Evolutionary conservation across 164 flowering plant genomes (phyloP).

Genomic region (Platanus orientalis): DNA sequence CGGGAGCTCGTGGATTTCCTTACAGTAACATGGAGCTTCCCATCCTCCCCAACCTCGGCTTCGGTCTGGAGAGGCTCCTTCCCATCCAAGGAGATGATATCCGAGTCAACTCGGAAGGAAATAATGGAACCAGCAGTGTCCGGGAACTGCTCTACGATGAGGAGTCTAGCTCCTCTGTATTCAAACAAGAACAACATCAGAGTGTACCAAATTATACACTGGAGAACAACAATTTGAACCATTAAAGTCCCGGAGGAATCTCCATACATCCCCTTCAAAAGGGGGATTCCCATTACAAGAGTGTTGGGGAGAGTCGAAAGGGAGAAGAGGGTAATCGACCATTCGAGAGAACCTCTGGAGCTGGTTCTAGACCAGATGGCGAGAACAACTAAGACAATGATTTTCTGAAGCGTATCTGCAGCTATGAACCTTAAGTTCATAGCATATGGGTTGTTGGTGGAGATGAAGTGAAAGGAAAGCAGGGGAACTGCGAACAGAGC

Average conservation of each 20-base stretch:
- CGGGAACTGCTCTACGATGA: slow-evolving; percentile 84
- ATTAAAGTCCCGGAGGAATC: slow-evolving; percentile 52
- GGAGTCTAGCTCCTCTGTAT: slow-evolving; percentile 68
- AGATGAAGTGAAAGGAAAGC: slow-evolving; percentile 90
- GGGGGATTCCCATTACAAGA: slow-evolving; percentile 92
- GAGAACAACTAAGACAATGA: slow-evolving; percentile 46
- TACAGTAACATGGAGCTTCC: slow-evolving; percentile 78
- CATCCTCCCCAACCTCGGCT: slow-evolving; percentile 81
- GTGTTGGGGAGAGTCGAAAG: slow-evolving; percentile 88
- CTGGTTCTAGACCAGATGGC: slow-evolving; percentile 56
- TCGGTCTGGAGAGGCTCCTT: slow-evolving; percentile 74
- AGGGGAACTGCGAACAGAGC: slow-evolving; percentile 88
- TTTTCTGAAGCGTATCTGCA: too few species aligned
- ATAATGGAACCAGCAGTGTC: slow-evolving; percentile 80
- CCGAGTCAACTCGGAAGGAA: slow-evolving; percentile 78
- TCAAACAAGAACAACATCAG: too few species aligned
- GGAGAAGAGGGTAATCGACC: slow-evolving; percentile 84
- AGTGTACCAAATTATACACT: slow-evolving; percentile 91
- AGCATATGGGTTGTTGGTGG: slow-evolving; percentile 73
- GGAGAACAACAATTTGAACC: slow-evolving; percentile 86
- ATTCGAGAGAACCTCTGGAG: slow-evolving; percentile 60
- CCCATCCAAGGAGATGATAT: slow-evolving; percentile 73
- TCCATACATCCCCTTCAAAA: slow-evolving; percentile 98
- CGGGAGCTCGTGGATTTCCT: slow-evolving; percentile 79
- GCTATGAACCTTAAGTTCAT: slow-evolving; percentile 84